Evolutionary conservation across 2,329 filamentous ascomycete genomes (phyloP), one percentile per base, ranked within the genome.

Genomic region (Talaromyces sp.): DNA sequence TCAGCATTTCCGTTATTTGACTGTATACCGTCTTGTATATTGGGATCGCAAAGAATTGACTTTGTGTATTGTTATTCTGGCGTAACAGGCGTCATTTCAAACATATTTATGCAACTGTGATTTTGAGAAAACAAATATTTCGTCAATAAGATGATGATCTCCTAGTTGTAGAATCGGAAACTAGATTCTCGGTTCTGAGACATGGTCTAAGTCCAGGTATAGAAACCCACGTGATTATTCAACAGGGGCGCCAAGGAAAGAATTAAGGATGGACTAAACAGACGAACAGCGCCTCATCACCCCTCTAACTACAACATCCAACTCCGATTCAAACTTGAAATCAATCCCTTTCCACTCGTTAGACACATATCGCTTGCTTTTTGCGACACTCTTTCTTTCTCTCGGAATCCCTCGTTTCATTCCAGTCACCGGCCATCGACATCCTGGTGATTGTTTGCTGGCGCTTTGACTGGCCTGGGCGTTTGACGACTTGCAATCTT

Each of bases 181-280:
- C 31, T 22, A 36, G 11, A 11, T 38, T 53, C 49, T n/a, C 6
- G 19, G 17, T 59, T 40, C 36, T 59, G 56, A 59, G 56, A 59
- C 56, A 59, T 27, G 31, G 22, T 58, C 34, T 15, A 29, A 58
- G 25, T 19, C 27, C 17, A 27, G 13, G 7, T 17, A 36, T 49
- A 31, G 29, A 51, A 40, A 54, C 38, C 10, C 60, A 62, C 60
- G 60, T 62, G 60, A 62, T 62, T 34, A 19, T 43, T 17, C 45
- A 31, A 51, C 51, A 53, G 61, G 47, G 47, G 49, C 49, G 61
- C 47, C 56, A 40, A 40, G 56, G 56, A 38, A 59, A 40, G 56
- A 40, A 43, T 19, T 36, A 19, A 29, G 56, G 38, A 40, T 59
- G 36, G 56, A 31, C 38, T 22, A 45, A 45, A 59, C 31, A 59